Percentiles rank a stretch among this genome's conserved stretches.
Conservation (phyloP, 805 yeast genomes). For the Candida suzukii region DNA sequence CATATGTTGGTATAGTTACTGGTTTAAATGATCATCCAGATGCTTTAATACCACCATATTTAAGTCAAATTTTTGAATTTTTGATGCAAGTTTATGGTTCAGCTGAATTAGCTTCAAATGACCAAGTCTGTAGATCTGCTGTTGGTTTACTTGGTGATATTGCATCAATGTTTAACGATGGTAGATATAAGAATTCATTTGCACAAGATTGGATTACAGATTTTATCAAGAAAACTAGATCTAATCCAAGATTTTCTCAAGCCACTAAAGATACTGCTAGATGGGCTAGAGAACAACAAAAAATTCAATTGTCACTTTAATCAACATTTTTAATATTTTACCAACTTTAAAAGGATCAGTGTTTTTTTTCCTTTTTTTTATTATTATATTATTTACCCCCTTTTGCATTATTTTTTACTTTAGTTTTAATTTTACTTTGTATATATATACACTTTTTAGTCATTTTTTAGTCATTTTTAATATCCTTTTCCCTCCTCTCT, state of each 20-base stretch:
- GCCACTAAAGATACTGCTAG: conserved; percentile 86
- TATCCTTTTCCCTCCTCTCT: neutral
- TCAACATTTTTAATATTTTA: neutral
- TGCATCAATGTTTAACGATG: conserved; percentile 77
- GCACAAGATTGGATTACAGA: conserved; percentile 73
- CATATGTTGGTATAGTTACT: conserved; percentile 91
- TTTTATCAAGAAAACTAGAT: conserved; percentile 66
- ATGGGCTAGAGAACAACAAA: conserved; percentile 92
- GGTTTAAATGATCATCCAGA: conserved; percentile 73
- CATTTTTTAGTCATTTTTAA: neutral
- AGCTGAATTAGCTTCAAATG: conserved; percentile 51
- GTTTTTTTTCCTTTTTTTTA: neutral
- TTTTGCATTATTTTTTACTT: neutral
- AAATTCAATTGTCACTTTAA: conserved; percentile 16
- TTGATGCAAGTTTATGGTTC: conserved; percentile 55
- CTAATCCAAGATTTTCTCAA: conserved; percentile 52
- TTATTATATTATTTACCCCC: neutral
- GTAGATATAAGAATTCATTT: conserved; percentile 62
- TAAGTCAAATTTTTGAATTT: conserved; percentile 65
- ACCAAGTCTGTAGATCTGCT: conserved; percentile 71
- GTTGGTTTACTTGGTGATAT: conserved; percentile 92
- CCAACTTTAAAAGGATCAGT: neutral
- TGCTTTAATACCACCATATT: conserved; percentile 57
- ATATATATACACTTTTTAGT: neutral
- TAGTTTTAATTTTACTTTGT: neutral